These are phyloP conservation scores for Agaricus bisporus DNA, from an alignment of 768 basidiomycete genomes.

Conservation along the genomic window DNA sequence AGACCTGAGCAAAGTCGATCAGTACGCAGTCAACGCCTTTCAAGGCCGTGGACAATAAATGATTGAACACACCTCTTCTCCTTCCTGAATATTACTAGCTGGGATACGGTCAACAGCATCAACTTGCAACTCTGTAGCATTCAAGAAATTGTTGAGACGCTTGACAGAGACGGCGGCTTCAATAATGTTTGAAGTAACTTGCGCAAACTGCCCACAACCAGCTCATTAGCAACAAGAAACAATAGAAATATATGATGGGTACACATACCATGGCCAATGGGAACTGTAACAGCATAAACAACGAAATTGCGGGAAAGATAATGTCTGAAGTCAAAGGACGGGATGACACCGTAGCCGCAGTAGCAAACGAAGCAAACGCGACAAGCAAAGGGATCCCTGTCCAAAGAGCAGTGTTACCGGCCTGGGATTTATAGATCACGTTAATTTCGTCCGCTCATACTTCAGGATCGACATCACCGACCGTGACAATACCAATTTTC, in stretches of 20 bases:
- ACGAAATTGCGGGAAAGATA: constrained; percentile 92
- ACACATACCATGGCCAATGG: constrained; percentile 71
- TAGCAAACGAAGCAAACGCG: constrained; percentile 78
- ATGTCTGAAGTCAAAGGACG: constrained; percentile 80
- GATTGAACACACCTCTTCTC: constrained; percentile 46
- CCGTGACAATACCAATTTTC: constrained; percentile 74
- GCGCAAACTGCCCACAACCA: constrained; percentile 42
- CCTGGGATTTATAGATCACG: constrained; percentile 22
- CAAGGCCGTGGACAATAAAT: not conserved
- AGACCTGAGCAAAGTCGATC: constrained; percentile 30
- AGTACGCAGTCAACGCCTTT: not conserved
- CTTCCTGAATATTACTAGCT: constrained; percentile 35
- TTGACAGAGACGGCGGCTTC: constrained; percentile 81
- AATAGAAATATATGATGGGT: not conserved
- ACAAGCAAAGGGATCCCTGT: constrained; percentile 67
- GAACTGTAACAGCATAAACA: constrained; percentile 85
- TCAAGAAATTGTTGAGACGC: constrained; percentile 72
- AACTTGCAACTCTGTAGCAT: constrained; percentile 71
- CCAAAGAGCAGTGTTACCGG: constrained; percentile 61
- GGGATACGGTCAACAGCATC: constrained; percentile 61
- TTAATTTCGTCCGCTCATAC: not conserved
- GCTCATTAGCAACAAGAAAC: constrained; percentile 1
- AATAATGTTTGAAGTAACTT: constrained; percentile 75
- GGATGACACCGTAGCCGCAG: constrained; percentile 54
- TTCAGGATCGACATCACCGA: constrained; percentile 25